Conservation (phyloP, 2,329 filamentous ascomycete genomes). For the Diaporthe vaccinii region DNA sequence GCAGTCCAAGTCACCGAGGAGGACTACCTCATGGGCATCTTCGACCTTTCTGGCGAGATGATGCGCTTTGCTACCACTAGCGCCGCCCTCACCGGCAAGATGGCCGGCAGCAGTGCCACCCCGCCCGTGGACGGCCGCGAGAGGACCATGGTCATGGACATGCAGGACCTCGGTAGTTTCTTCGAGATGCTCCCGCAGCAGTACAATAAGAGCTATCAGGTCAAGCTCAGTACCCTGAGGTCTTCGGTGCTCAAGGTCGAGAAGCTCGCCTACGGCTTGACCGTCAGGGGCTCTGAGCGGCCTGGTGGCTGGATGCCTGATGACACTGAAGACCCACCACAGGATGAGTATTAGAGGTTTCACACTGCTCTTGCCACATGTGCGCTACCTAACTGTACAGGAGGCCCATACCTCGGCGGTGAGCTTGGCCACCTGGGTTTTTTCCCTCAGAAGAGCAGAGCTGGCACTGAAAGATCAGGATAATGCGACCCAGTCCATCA, state of each 20-base stretch:
- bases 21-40: conserved; percentile 92
- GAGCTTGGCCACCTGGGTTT: neutral
- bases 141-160: conserved; percentile 81
- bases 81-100: conserved; percentile 79
- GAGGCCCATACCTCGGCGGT: neutral
- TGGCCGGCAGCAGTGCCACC: conserved; percentile 50
- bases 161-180: conserved; percentile 81
- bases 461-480: neutral
- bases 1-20: conserved; percentile 77
- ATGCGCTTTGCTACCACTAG: conserved; percentile 96
- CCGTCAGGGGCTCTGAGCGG: conserved; percentile 87
- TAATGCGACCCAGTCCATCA: neutral
- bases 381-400: neutral
- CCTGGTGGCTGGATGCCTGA: conserved; percentile 95
- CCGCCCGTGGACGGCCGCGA: conserved; percentile 49
- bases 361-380: neutral
- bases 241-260: conserved; percentile 95
- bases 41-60: conserved; percentile 94
- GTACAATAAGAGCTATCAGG: conserved; percentile 70
- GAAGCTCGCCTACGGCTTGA: conserved; percentile 87
- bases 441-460: neutral
- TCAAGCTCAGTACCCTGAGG: conserved; percentile 90
- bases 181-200: conserved; percentile 80
- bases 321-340: conserved; percentile 55
- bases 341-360: conserved; percentile 21